phyloP scores from a whole-genome alignment of 441 rosid genomes.

The Erodium trifolium region DNA sequence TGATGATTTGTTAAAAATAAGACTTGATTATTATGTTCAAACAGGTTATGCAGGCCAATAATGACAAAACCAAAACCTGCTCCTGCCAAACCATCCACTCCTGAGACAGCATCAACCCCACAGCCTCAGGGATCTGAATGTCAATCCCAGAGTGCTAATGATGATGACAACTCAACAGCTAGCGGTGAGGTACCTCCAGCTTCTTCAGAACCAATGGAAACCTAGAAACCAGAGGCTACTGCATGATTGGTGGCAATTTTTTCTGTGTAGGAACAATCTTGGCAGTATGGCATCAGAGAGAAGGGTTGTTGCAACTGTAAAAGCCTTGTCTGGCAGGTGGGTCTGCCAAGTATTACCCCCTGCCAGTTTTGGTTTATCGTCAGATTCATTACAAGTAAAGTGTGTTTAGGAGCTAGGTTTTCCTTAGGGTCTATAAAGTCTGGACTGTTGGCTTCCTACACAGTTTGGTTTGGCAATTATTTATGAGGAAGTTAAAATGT shows the following conservation, averaged over 20 bases:
- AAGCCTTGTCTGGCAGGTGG: background rate
- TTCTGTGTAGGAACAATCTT: background rate
- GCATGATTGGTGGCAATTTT: background rate
- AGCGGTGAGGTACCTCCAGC: slow-evolving; percentile 9
- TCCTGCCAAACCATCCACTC: slow-evolving; percentile 1
- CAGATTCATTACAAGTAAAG: background rate
- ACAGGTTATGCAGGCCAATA: slow-evolving; percentile 39
- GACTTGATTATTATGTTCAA: background rate
- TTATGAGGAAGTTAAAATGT: no score
- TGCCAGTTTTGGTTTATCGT: background rate
- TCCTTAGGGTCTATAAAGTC: background rate
- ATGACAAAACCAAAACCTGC: slow-evolving; percentile 24
- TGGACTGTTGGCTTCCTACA: no score
- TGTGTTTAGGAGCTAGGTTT: background rate
- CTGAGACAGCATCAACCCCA: slow-evolving; percentile 9
- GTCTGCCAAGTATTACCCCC: background rate
- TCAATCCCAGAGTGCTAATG: slow-evolving; percentile 14
- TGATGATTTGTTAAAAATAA: background rate
- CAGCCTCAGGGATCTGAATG: slow-evolving; percentile 11
- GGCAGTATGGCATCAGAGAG: background rate
- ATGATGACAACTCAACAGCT: background rate
- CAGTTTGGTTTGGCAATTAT: no score
- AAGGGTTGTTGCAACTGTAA: background rate
- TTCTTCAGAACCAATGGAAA: slow-evolving; percentile 18
- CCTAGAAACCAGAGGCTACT: slow-evolving; percentile 15